Evolutionary conservation across 805 yeast genomes (phyloP).

Genomic region (Priceomyces fermenticarens): DNA sequence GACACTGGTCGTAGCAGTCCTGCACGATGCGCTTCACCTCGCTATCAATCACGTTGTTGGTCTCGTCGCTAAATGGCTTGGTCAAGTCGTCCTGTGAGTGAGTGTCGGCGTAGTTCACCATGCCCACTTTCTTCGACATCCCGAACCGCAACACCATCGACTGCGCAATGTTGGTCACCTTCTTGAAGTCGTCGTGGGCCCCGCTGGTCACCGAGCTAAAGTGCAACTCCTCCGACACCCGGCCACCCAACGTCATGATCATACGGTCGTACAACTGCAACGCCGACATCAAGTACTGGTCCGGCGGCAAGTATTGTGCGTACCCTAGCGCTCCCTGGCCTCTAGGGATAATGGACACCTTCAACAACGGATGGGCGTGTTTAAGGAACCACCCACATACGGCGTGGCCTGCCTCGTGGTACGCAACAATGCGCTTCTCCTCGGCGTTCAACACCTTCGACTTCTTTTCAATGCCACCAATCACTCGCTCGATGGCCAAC

Average conservation of each 20-base stretch:
- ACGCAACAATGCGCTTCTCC: conserved; percentile 89
- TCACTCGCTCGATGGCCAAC: conserved; percentile 94
- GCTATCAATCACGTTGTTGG: conserved; percentile 74
- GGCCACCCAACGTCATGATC: conserved; percentile 97
- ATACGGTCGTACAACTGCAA: conserved; percentile 83
- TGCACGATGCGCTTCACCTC: conserved; percentile 79
- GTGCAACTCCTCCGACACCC: conserved; percentile 93
- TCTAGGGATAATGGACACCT: conserved; percentile 95
- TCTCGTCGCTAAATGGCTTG: conserved; percentile 87
- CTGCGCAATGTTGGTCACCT: conserved; percentile 90
- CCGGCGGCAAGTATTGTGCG: conserved; percentile 96
- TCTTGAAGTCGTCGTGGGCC: conserved; percentile 94
- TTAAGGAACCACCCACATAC: conserved; percentile 95
- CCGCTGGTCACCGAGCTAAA: conserved; percentile 93
- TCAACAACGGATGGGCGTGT: conserved; percentile 88
- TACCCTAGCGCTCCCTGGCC: conserved; percentile 97
- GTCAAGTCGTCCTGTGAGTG: conserved; percentile 64
- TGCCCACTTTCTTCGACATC: conserved; percentile 87
- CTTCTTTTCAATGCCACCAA: conserved; percentile 93
- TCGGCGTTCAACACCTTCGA: conserved; percentile 77
- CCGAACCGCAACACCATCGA: conserved; percentile 92
- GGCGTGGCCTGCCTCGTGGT: conserved; percentile 99
- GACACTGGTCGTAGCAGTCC: conserved; percentile 73
- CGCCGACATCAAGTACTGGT: conserved; percentile 72
- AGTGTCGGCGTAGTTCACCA: conserved; percentile 69